Base-by-base conservation (phyloP, 768 basidiomycete genomes). In the Cyathus striatus region DNA sequence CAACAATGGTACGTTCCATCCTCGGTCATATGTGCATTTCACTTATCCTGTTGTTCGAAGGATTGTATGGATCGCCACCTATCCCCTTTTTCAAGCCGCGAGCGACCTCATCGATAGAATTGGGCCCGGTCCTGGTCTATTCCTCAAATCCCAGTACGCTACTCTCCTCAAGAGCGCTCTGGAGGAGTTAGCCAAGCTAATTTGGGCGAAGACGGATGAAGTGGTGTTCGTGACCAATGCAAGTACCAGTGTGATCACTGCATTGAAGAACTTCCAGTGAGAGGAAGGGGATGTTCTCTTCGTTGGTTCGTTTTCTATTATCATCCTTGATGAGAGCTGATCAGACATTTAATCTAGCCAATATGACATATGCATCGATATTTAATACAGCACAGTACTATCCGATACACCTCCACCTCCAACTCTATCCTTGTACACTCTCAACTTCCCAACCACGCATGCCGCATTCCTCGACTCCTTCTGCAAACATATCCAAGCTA, bases 251-350 rank as follows among this genome's bases (percentile, higher is more conserved):
- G 49, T 91, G 23, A 80, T 81, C 49, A 86, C 79, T 7, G 64
- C 90, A 38, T 56, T 88, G 23, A 63, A 72, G 37, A 88, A 88
- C 45, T 66, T 92, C 23, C 64, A 73, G 26, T 89, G 83, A 84
- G 65, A 74, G 26, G 56, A 75, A 38, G 79, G 75, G 0, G 89
- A 92, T 58, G 62, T 85, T 6, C 68, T 92, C 41, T 62, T 90
- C 35, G 66, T 61, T 12, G 76, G 84, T 86, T 54, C 34, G 75
- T 67, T 36, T 21, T 42, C 62, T 59, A n/a, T 0, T 61, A 64
- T 1, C 78, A 13, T 3, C 10, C n/a, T n/a, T n/a, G n/a, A n/a
- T n/a, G n/a, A n/a, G n/a, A n/a, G n/a, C n/a, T n/a, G n/a, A 12
- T 13, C 7, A 7, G 6, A n/a, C 9, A 9, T 7, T 30, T 13